Conservation (phyloP, 2,329 filamentous ascomycete species). For the Xenoacremonium recifei region DNA sequence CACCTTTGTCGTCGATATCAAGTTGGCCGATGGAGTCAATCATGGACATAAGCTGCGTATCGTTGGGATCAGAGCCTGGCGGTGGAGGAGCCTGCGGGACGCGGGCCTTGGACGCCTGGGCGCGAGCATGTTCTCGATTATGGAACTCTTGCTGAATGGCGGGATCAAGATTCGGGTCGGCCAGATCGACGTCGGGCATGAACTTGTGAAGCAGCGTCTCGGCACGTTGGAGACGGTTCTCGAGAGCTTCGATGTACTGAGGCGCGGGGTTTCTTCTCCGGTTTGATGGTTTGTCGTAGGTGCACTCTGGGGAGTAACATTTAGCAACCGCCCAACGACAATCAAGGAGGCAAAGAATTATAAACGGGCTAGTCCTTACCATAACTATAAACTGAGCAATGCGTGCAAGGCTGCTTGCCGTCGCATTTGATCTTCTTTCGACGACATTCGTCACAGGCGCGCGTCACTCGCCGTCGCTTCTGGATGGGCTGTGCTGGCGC, state of each 20-base stretch:
- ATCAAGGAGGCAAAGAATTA: constrained; percentile 3
- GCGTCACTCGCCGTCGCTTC: constrained; percentile 74
- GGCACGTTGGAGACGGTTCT: constrained; percentile 77
- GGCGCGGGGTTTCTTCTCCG: constrained; percentile 85
- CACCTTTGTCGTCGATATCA: constrained; percentile 85
- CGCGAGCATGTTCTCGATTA: constrained; percentile 51
- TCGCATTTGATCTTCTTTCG: constrained; percentile 88
- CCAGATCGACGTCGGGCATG: constrained; percentile 79
- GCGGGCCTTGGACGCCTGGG: constrained; percentile 37
- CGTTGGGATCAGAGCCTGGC: constrained; percentile 46
- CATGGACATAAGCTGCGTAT: constrained; percentile 86
- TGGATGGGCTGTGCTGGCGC: constrained; percentile 60
- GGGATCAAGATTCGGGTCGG: constrained; percentile 80
- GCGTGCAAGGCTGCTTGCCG: constrained; percentile 85
- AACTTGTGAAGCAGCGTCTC: constrained; percentile 77
- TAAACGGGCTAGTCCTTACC: constrained; percentile 55
- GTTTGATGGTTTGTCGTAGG: constrained; percentile 93
- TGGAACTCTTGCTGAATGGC: constrained; percentile 68
- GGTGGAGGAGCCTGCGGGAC: constrained; percentile 34
- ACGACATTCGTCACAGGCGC: constrained; percentile 79
- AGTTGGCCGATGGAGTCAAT: constrained; percentile 88
- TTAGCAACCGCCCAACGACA: constrained; percentile 20
- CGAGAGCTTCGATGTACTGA: constrained; percentile 88
- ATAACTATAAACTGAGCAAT: constrained; percentile 98
- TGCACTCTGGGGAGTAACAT: constrained; percentile 65